Evolutionary conservation across 257 asterid species (phyloP), one percentile per base, ranked within the genome.

Genomic region (Penstemon eatonii): DNA sequence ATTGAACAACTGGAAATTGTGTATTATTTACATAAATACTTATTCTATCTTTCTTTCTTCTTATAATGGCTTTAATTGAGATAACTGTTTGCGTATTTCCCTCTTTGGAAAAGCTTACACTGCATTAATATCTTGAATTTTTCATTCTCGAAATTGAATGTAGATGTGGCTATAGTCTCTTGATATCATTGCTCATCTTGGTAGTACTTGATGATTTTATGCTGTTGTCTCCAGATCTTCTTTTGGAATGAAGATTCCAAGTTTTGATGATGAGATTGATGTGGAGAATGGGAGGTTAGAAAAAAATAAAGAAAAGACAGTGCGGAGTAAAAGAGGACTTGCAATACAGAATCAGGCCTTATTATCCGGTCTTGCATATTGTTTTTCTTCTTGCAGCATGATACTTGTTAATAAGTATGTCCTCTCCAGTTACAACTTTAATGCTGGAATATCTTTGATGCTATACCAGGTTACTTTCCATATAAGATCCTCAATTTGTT

Each of bases 381-480:
- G 95, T 68, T 60, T 88, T 33, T 93, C 98, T 55, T 90, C 96
- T 12, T 88, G 96, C 83, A 76, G 95, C 78, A 89, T 93, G 98
- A 90, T 93, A 81, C 79, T 89, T 71, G 96, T 92, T 69, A 90
- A 92, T 85, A 92, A 92, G 80, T 92, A 65, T 75, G 95, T 92
- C 67, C 96, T 92, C 73, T 92, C 97, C 80, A 85, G 95, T 80
- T 92, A 89, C 70, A 80, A 81, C 85, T 87, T 92, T 60, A 82
- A 83, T 68, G 98, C 95, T 10, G 97, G 96, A 67, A 87, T 92
- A 70, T 92, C 90, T 57, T 83, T 92, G 91, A 92, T 92, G 98
- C 86, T 92, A 58, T 92, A 89, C 78, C 98, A 92, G 98, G 98
- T 92, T 60, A 73, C 59, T 69, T 72, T 8, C 70, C 67, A 18